Evolutionary conservation across 208 protist genomes (phyloP), one percentile per base, ranked within the genome.

Genomic region (Trypanosoma conorhini): DNA sequence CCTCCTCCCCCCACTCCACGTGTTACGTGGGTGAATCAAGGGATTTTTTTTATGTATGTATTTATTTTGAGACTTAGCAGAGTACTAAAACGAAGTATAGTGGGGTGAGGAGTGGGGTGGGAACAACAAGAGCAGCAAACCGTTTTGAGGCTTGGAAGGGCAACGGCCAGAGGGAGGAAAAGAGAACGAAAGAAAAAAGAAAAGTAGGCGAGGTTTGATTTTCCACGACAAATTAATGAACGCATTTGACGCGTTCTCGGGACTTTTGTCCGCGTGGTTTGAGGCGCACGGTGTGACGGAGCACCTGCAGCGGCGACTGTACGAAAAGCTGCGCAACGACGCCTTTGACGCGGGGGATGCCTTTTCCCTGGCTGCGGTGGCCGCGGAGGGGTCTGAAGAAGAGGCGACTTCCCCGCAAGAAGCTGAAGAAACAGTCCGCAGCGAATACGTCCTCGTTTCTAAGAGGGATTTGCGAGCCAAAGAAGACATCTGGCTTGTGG

Each of bases 401-500:
- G 70, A 74, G 1, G 55, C 7, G 26, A 68, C 72, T 24, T 56
- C 12, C 9, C 52, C 52, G 19, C 56, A 50, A 30, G 60, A 70
- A 15, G 54, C 1, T 30, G 72, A 65, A 28, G 42, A 5, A 21
- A 48, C n/a, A 30, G 9, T 26, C 54, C 52, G 42, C 40, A n/a
- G 24, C 12, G 64, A 68, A 21, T 81, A 80, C 76, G 69, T 80
- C 64, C 76, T 89, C 40, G 69, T 83, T 42, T 59, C 84, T 4
- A 85, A 22, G 55, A 59, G 64, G 10, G 74, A 85, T 56, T 46
- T 86, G 21, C 40, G 33, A 26, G 74, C 81, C 9, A 71, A 69
- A 31, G 72, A 70, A 21, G 79, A 86, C 60, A 77, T 89, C 38
- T 87, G 85, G 85, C 76, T 89, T 13, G 74, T 89, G 0, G 81